These are phyloP conservation scores for Cyclotella kingstonii DNA, from an alignment of 108 stramenopile genomes.

Conservation along the genomic window DNA sequence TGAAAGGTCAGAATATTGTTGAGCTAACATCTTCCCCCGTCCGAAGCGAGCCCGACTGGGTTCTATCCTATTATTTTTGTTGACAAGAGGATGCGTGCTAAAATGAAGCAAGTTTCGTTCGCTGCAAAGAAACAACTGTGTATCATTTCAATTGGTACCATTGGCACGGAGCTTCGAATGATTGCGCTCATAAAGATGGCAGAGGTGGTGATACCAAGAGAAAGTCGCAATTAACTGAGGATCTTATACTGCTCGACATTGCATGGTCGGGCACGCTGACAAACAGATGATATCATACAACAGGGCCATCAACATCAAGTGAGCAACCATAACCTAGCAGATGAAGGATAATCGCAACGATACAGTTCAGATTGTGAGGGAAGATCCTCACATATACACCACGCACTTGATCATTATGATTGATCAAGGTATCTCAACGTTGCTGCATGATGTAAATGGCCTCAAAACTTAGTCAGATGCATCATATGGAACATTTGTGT, in stretches of 20 bases:
- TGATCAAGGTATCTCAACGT: slow-evolving; percentile 64
- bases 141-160: slow-evolving; percentile 23
- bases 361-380: slow-evolving; percentile 32
- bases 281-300: slow-evolving; percentile 56
- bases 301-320: slow-evolving; percentile 42
- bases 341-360: slow-evolving; percentile 25
- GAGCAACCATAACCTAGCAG: slow-evolving; percentile 26
- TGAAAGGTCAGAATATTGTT: too few species aligned
- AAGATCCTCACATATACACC: slow-evolving; percentile 50
- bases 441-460: slow-evolving; percentile 42
- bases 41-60: too few species aligned
- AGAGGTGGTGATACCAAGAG: neutral
- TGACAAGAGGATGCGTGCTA: too few species aligned
- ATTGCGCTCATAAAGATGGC: neutral
- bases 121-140: too few species aligned
- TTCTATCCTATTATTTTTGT: too few species aligned
- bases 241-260: slow-evolving; percentile 52
- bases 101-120: too few species aligned
- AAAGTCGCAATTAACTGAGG: slow-evolving; percentile 29
- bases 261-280: slow-evolving; percentile 52
- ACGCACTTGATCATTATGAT: slow-evolving; percentile 62
- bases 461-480: slow-evolving; percentile 52
- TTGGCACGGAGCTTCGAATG: slow-evolving; percentile 3
- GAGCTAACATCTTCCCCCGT: too few species aligned
- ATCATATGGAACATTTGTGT: slow-evolving; percentile 47